Conservation (phyloP, 2,329 filamentous ascomycete species). For the Xylariaceae sp. region DNA sequence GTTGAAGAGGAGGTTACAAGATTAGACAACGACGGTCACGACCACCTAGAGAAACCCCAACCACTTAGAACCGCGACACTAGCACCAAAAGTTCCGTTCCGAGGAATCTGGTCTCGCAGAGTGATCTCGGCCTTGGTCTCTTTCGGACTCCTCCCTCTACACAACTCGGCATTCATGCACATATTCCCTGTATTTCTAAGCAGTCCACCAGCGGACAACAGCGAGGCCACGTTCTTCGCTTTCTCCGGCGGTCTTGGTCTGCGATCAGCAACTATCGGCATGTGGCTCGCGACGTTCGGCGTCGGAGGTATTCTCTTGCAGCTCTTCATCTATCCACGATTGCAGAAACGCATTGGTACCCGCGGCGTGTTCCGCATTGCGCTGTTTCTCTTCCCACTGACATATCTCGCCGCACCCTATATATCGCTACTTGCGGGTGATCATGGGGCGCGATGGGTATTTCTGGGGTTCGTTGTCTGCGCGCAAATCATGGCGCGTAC, state of each 20-base stretch:
- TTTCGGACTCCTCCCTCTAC: constrained; percentile 54
- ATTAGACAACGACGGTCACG: constrained; percentile 11
- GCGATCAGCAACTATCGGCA: constrained; percentile 30
- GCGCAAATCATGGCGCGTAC: constrained; percentile 62
- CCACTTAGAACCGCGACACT: background rate
- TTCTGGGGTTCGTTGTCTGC: constrained; percentile 53
- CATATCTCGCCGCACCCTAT: constrained; percentile 59
- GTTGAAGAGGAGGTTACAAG: constrained; percentile 16
- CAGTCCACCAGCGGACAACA: constrained; percentile 45
- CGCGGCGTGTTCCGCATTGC: constrained; percentile 56
- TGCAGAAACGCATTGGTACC: constrained; percentile 58
- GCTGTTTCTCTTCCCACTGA: constrained; percentile 56
- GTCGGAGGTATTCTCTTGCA: constrained; percentile 60
- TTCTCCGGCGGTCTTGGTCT: constrained; percentile 61
- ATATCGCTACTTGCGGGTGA: constrained; percentile 52
- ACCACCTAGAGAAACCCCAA: constrained; percentile 17
- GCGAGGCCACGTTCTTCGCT: constrained; percentile 39
- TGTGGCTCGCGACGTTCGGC: constrained; percentile 57
- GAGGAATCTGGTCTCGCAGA: constrained; percentile 29
- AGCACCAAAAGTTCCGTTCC: constrained; percentile 14
- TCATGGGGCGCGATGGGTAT: constrained; percentile 47
- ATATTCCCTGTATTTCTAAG: constrained; percentile 64
- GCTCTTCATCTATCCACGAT: constrained; percentile 57
- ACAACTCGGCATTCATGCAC: constrained; percentile 62
- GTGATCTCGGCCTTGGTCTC: constrained; percentile 36